These are phyloP conservation scores for Bacterosira constricta DNA, from an alignment of 108 stramenopile species.

Conservation along the genomic window DNA sequence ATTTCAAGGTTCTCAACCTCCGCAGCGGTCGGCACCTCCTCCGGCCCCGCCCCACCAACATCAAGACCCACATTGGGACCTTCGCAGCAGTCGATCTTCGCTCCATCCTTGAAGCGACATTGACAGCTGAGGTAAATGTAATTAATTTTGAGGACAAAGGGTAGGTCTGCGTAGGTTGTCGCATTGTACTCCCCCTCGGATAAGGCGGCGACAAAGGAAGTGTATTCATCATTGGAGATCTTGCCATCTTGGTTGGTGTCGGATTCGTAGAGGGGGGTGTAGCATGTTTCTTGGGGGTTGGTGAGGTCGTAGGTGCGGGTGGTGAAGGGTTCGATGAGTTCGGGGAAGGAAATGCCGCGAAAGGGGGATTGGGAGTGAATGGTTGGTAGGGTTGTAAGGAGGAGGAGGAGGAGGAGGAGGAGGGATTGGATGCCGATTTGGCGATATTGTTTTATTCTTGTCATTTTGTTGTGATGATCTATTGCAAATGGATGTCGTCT, in stretches of 20 bases:
- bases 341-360: neutral
- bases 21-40: slow-evolving; percentile 13
- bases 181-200: neutral
- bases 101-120: slow-evolving; percentile 2
- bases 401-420: neutral
- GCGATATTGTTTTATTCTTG: neutral
- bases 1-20: slow-evolving; percentile 21
- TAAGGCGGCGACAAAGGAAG: slow-evolving; percentile 12
- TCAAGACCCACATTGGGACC: slow-evolving; percentile 17
- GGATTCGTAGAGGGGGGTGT: slow-evolving; percentile 18
- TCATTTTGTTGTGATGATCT: too few relatives aligned
- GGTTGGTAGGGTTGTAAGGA: neutral
- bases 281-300: slow-evolving; percentile 29
- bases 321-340: neutral
- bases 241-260: slow-evolving; percentile 35
- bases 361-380: neutral
- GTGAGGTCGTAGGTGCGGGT: slow-evolving; percentile 34
- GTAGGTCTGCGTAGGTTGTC: slow-evolving; percentile 13
- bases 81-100: slow-evolving; percentile 17
- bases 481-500: too few relatives aligned
- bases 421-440: neutral
- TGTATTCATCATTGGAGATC: slow-evolving; percentile 31
- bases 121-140: slow-evolving; percentile 46
- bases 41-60: slow-evolving; percentile 18
- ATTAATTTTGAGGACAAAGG: slow-evolving; percentile 46